Evolutionary conservation across 1,139 yeast genomes (phyloP).

Genomic region (Pichia sp.): DNA sequence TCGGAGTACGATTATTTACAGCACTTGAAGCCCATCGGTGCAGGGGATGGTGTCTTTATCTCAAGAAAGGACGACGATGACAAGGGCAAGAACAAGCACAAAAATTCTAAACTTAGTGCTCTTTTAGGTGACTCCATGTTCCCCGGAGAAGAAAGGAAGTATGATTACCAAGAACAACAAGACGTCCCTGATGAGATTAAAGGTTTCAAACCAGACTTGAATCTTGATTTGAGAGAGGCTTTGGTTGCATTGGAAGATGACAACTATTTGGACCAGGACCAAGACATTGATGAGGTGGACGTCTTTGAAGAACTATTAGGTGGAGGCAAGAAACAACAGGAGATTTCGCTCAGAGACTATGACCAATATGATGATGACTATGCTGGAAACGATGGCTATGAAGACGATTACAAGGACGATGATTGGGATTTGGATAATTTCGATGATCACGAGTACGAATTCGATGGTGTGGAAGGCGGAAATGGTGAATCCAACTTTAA

Average conservation of each 20-base stretch:
- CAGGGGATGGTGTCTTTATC: slow-evolving; percentile 61
- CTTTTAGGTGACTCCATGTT: slow-evolving; percentile 35
- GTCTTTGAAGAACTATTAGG: slow-evolving; percentile 47
- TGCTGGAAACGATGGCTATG: slow-evolving; percentile 34
- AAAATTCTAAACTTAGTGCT: slow-evolving; percentile 28
- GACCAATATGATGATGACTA: slow-evolving; percentile 32
- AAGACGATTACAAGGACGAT: slow-evolving; percentile 40
- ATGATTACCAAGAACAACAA: slow-evolving; percentile 55
- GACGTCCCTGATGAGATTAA: slow-evolving; percentile 78
- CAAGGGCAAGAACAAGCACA: slow-evolving; percentile 36
- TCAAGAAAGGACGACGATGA: slow-evolving; percentile 35
- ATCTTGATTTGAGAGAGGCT: slow-evolving; percentile 85
- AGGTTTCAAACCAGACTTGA: slow-evolving; percentile 92
- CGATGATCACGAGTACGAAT: slow-evolving; percentile 43
- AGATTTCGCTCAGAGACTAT: slow-evolving; percentile 42
- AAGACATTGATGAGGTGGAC: slow-evolving; percentile 45
- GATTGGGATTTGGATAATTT: slow-evolving; percentile 58
- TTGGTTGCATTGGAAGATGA: slow-evolving; percentile 94
- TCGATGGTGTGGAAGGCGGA: slow-evolving; percentile 36
- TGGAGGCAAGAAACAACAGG: slow-evolving; percentile 33
- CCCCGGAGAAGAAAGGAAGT: slow-evolving; percentile 39
- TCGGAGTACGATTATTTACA: slow-evolving; percentile 93
- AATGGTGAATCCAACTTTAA: slow-evolving; percentile 45
- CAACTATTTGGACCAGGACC: slow-evolving; percentile 63
- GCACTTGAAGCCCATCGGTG: slow-evolving; percentile 87